Conservation (phyloP, 441 rosid genomes). For the Isatis lusitanica region DNA sequence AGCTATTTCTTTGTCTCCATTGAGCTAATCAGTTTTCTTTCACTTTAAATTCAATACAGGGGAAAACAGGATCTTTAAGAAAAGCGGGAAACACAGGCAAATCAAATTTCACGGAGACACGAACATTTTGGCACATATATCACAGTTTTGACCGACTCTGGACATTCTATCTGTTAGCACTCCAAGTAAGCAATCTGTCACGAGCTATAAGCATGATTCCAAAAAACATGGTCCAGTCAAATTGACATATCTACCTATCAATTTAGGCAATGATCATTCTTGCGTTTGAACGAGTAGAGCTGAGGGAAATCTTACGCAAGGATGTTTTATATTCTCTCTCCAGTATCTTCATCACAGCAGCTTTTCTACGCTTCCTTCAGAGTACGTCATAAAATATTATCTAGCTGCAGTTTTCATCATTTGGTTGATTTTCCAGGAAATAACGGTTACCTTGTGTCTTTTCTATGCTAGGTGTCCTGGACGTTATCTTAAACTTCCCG, state of each 20-base stretch:
- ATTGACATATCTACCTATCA: constrained; percentile 27
- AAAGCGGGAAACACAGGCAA: constrained; percentile 77
- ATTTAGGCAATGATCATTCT: constrained; percentile 83
- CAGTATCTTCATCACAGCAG: constrained; percentile 93
- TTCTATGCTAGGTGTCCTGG: constrained; percentile 72
- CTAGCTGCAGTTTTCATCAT: constrained; percentile 11
- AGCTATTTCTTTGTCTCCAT: constrained; percentile 18
- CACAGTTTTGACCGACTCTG: constrained; percentile 94
- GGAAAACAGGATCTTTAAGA: constrained; percentile 49
- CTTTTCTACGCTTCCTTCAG: constrained; percentile 84
- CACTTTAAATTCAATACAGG: constrained; percentile 46
- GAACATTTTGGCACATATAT: constrained; percentile 96
- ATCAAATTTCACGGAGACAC: constrained; percentile 87
- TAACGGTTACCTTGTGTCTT: constrained; percentile 25
- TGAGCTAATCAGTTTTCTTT: constrained; percentile 23
- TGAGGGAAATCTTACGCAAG: constrained; percentile 56
- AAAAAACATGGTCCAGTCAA: constrained; percentile 12
- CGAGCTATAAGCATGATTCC: not conserved
- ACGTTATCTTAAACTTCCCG: constrained; percentile 88
- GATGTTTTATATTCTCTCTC: constrained; percentile 72
- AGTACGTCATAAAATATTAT: constrained; percentile 45
- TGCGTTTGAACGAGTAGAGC: constrained; percentile 73
- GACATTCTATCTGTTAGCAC: constrained; percentile 88
- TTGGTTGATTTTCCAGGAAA: constrained; percentile 14
- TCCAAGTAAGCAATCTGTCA: constrained; percentile 64